Percentiles rank a stretch among this genome's conserved stretches.
phyloP scores from a whole-genome alignment of 2,329 filamentous ascomycete genomes.

The Bipolaris bicolor region DNA sequence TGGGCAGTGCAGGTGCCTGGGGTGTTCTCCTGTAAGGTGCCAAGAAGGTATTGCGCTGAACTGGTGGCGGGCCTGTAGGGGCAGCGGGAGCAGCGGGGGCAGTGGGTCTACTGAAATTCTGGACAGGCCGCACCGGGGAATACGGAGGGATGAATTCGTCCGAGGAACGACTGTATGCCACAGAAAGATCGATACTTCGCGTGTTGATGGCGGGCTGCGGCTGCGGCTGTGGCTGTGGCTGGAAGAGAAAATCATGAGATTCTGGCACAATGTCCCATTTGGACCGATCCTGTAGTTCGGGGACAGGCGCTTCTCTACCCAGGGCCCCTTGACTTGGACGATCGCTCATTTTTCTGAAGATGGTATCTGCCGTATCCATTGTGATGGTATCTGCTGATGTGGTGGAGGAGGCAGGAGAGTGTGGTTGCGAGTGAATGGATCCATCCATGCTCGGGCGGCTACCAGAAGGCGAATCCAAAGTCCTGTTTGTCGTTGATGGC shows the following conservation, averaged over 20 bases:
- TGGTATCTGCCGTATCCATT: conserved; percentile 35
- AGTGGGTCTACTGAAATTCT: conserved; percentile 35
- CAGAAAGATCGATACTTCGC: conserved; percentile 16
- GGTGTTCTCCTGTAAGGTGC: conserved; percentile 22
- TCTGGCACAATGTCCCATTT: conserved; percentile 28
- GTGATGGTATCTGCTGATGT: conserved; percentile 30
- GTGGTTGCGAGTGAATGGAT: conserved; percentile 15
- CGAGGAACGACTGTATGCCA: conserved; percentile 16
- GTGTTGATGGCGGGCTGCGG: conserved; percentile 13
- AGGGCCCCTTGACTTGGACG: conserved; percentile 25
- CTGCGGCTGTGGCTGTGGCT: conserved; percentile 7
- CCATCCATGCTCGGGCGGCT: conserved; percentile 16
- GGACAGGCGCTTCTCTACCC: conserved; percentile 20
- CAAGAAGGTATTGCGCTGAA: conserved; percentile 13
- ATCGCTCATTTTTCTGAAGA: conserved; percentile 38
- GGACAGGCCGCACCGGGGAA: conserved; percentile 23
- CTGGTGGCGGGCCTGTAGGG: conserved; percentile 10
- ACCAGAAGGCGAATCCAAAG: conserved; percentile 11
- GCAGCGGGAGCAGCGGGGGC: conserved; percentile 3
- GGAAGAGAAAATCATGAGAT: conserved; percentile 39
- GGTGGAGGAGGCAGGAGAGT: conserved; percentile 32
- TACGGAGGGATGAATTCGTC: conserved; percentile 22
- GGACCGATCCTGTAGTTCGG: conserved; percentile 17
- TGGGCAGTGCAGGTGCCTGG: conserved; percentile 34
- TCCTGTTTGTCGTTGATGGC: conserved; percentile 12